phyloP scores from a whole-genome alignment of 805 yeast genomes.

The Wickerhamiella slavikovae region DNA sequence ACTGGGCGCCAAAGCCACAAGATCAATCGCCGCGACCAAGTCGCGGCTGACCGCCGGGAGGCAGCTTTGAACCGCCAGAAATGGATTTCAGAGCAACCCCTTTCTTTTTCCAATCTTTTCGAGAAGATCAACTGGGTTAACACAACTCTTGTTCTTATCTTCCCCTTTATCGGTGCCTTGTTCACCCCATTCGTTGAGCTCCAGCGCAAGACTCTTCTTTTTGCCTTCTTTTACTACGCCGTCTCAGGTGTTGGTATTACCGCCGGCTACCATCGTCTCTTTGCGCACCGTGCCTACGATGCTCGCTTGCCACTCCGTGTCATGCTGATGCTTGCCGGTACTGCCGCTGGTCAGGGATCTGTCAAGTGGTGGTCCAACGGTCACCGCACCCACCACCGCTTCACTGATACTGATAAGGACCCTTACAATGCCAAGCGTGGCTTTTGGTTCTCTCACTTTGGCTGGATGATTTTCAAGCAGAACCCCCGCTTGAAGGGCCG shows the following conservation, averaged over 20 bases:
- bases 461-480: constrained; percentile 63
- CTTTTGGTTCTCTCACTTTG: constrained; percentile 63
- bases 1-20: constrained; percentile 11
- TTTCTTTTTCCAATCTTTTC: constrained; percentile 56
- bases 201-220: constrained; percentile 28
- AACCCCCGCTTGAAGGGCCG: constrained; percentile 43
- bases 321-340: constrained; percentile 37
- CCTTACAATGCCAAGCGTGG: constrained; percentile 77
- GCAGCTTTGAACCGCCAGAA: constrained; percentile 10
- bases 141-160: constrained; percentile 29
- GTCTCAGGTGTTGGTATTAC: constrained; percentile 54
- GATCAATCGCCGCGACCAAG: constrained; percentile 13
- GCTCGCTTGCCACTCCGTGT: constrained; percentile 26
- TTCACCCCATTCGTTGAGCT: constrained; percentile 27
- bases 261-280: constrained; percentile 66
- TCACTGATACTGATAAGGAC: constrained; percentile 71
- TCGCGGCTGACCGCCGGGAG: constrained; percentile 6
- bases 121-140: constrained; percentile 62
- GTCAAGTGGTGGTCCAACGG: constrained; percentile 61
- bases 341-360: constrained; percentile 59
- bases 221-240: constrained; percentile 34
- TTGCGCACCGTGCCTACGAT: constrained; percentile 40
- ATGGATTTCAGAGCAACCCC: constrained; percentile 53
- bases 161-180: constrained; percentile 32
- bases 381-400: constrained; percentile 81